Evolutionary conservation across 495 filamentous ascomycete genomes (phyloP), one percentile per base, ranked within the genome.

Genomic region (Podospora conica): DNA sequence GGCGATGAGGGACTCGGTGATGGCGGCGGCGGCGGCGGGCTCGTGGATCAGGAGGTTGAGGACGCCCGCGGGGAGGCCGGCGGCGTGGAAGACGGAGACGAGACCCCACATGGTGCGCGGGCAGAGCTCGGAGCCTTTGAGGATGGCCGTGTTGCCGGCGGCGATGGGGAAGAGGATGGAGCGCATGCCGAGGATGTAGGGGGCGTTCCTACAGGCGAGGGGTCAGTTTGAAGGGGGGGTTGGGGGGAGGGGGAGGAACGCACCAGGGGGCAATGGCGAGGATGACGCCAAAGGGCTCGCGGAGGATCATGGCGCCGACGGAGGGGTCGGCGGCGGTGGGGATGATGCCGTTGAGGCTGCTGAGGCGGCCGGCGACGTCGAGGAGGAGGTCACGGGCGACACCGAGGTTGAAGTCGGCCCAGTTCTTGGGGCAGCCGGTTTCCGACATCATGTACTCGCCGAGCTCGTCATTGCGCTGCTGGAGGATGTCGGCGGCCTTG

Each of bases 231-330:
- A 20, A 60, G 64, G 55, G 3, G 2, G 3, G 15, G 9, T 7
- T 54, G 5, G 29, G 28, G 27, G 23, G 24, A 33, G 24, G 27
- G 20, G 21, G 4, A 22, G 48, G 5, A 1, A 64, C 77, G 69
- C 81, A 91, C 91, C 93, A 96, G 28, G 93, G 92, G 21, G 91
- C 92, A 76, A 96, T 91, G 28, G 84, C 87, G 15, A 97, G 79
- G 2, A 93, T 77, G 25, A 95, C 91, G 21, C 92, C 92, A 69
- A 86, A 92, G 5, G 92, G 92, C 74, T 96, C 89, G 70, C 88
- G 90, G 58, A 86, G 77, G n/a, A 96, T 78, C 70, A 96, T 80
- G 0, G 89, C 88, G n/a, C 82, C 80, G 53, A 79, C 80, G 8
- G 83, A 83, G n/a, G 84, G 78, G 22, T 86, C 74, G 3, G 74